phyloP scores from a whole-genome alignment of 1,284 basidiomycete species.

The Ceratobasidium sp. region DNA sequence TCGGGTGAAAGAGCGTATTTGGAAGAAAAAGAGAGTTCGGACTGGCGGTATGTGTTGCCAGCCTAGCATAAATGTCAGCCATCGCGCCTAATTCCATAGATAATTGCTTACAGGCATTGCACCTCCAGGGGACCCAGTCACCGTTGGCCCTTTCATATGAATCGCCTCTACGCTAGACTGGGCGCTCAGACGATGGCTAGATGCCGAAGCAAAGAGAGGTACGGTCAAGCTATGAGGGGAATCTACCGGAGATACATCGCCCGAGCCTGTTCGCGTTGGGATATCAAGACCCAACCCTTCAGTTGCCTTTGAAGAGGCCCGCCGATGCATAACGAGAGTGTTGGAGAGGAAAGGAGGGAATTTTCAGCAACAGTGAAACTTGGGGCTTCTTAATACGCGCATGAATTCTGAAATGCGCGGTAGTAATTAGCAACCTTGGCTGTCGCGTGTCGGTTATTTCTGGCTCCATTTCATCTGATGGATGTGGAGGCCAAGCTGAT shows the following conservation, averaged over 20 bases:
- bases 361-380: no score
- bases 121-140: no score
- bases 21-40: constrained; percentile 7
- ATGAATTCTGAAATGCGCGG: no score
- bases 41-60: neutral
- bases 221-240: neutral
- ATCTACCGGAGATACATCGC: neutral
- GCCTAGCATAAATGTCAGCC: no score
- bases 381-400: no score
- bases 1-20: constrained; percentile 43
- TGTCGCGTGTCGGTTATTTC: no score
- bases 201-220: neutral
- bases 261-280: neutral
- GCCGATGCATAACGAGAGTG: neutral
- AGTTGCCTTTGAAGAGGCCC: neutral
- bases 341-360: neutral
- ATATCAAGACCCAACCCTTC: neutral
- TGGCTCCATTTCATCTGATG: no score
- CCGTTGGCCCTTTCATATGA: neutral
- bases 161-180: neutral
- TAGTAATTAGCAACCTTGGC: no score
- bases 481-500: no score
- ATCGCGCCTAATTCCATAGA: no score
- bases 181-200: neutral
- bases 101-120: no score